These are phyloP conservation scores for Taphrina wiesneri DNA, from an alignment of 1,139 yeast species.

Conservation along the genomic window DNA sequence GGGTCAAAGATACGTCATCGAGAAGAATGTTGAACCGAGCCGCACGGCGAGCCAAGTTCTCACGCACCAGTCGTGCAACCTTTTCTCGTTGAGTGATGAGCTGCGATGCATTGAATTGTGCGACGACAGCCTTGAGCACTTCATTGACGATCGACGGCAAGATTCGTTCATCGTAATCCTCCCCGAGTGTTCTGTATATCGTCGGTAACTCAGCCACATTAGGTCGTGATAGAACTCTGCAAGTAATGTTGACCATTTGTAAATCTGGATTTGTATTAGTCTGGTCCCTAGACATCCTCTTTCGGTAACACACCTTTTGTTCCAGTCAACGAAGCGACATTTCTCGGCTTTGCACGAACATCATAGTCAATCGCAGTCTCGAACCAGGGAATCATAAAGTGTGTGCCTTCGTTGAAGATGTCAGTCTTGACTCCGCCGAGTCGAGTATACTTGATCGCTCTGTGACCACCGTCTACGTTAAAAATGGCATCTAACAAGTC, in stretches of 20 bases:
- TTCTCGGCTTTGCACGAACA: conserved; percentile 96
- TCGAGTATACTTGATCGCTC: conserved; percentile 93
- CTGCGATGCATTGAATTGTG: conserved; percentile 97
- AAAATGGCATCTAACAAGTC: conserved; percentile 18
- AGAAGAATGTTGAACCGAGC: conserved; percentile 78
- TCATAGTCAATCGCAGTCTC: conserved; percentile 92
- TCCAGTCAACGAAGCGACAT: conserved; percentile 95
- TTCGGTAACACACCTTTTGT: conserved; percentile 64
- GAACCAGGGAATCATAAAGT: conserved; percentile 88
- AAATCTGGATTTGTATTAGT: conserved; percentile 49
- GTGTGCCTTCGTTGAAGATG: conserved; percentile 93
- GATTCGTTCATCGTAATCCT: conserved; percentile 93
- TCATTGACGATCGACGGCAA: conserved; percentile 96
- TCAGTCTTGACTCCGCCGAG: conserved; percentile 80
- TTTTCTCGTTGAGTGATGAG: conserved; percentile 97
- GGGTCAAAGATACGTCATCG: conserved; percentile 77
- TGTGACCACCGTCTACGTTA: conserved; percentile 89
- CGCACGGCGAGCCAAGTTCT: conserved; percentile 88
- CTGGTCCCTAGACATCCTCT: background rate
- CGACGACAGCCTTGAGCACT: conserved; percentile 93
- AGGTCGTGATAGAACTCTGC: conserved; percentile 94
- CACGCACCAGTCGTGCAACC: conserved; percentile 87
- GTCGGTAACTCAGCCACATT: conserved; percentile 73
- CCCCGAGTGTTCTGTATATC: conserved; percentile 87
- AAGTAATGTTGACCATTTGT: conserved; percentile 98